Evolutionary conservation across 495 filamentous ascomycete species (phyloP).

Genomic region (Hypomontagnella submonticulosa): DNA sequence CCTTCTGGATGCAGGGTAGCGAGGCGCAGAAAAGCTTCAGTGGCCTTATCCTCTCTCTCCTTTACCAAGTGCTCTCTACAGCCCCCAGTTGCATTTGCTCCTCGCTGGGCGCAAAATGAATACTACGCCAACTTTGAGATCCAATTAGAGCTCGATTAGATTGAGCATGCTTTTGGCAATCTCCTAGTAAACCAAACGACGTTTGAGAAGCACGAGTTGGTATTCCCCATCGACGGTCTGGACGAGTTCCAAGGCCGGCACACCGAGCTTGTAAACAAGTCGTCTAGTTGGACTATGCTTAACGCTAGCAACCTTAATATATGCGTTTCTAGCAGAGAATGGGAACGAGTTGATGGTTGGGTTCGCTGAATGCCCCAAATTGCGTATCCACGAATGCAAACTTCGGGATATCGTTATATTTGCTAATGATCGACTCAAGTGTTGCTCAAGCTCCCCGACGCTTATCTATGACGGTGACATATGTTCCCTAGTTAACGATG

Average conservation of each 20-base stretch:
- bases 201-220: conserved; percentile 48
- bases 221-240: conserved; percentile 50
- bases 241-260: conserved; percentile 50
- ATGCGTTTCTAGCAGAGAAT: conserved; percentile 59
- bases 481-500: conserved; percentile 8
- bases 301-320: conserved; percentile 47
- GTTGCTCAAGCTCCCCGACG: neutral
- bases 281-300: conserved; percentile 26
- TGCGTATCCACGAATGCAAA: conserved; percentile 32
- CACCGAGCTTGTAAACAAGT: conserved; percentile 13
- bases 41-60: conserved; percentile 55
- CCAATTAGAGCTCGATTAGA: conserved; percentile 9
- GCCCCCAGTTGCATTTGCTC: conserved; percentile 37
- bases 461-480: neutral
- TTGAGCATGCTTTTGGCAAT: conserved; percentile 23
- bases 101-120: conserved; percentile 1
- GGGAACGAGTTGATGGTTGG: conserved; percentile 50
- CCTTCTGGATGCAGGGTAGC: conserved; percentile 59
- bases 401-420: conserved; percentile 22
- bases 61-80: conserved; percentile 49
- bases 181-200: conserved; percentile 8
- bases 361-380: conserved; percentile 39
- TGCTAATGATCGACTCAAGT: conserved; percentile 34
- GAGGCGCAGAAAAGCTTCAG: conserved; percentile 51
- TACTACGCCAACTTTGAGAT: neutral